phyloP scores from a whole-genome alignment of 768 basidiomycete genomes.

The Termitomyces sp. region DNA sequence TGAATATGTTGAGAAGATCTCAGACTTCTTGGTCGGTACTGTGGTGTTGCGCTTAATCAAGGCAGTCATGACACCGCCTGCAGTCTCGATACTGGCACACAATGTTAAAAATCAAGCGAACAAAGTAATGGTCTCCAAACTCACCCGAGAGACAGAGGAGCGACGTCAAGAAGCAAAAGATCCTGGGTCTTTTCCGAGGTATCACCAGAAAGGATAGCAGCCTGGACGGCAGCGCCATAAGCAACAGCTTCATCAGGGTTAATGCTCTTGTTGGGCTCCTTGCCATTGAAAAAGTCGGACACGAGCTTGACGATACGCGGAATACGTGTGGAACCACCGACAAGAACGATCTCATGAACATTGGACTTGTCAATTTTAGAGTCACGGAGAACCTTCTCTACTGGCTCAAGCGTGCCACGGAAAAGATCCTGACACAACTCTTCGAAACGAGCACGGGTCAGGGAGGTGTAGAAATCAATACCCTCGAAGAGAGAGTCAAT shows the following conservation, averaged over 20 bases:
- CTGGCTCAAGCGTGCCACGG: constrained; percentile 89
- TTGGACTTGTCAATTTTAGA: constrained; percentile 96
- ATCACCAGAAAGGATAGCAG: constrained; percentile 95
- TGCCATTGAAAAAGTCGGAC: constrained; percentile 97
- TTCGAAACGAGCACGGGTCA: constrained; percentile 98
- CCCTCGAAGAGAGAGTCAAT: constrained; percentile 98
- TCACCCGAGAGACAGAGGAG: constrained; percentile 71
- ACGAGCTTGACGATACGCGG: constrained; percentile 97
- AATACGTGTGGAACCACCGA: constrained; percentile 98
- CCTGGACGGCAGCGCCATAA: constrained; percentile 98
- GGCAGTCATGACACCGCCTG: constrained; percentile 98
- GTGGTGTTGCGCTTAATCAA: constrained; percentile 99
- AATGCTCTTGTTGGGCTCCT: constrained; percentile 98
- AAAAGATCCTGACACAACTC: constrained; percentile 94
- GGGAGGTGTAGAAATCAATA: constrained; percentile 96
- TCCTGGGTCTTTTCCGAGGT: constrained; percentile 98
- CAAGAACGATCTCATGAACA: constrained; percentile 96
- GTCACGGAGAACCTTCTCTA: constrained; percentile 97
- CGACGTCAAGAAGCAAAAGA: constrained; percentile 90
- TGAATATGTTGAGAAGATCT: constrained; percentile 97
- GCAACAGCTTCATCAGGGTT: constrained; percentile 99
- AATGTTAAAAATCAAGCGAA: constrained; percentile 5
- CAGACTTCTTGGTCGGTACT: constrained; percentile 97
- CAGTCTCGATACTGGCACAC: constrained; percentile 82
- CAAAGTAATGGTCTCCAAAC: constrained; percentile 17